Conservation (phyloP, 192 early-diverging fungal genomes). For the Podila minutissima region DNA sequence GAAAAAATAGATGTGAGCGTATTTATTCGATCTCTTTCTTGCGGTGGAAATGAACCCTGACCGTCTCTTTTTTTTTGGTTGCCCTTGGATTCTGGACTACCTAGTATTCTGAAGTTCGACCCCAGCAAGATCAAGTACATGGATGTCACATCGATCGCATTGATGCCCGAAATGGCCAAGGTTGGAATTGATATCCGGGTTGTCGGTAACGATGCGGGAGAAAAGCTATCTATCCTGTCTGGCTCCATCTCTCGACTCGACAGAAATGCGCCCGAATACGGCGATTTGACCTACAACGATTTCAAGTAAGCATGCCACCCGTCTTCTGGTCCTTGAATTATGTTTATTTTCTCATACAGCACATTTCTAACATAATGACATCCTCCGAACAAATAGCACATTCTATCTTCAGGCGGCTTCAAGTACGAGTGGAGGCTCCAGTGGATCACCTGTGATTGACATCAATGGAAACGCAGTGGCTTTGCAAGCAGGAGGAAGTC, state of each 20-base stretch:
- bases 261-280: constrained; percentile 85
- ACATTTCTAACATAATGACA: neutral
- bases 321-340: neutral
- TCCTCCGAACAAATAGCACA: constrained; percentile 15
- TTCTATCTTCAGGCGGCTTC: constrained; percentile 84
- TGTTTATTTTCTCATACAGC: constrained; percentile 46
- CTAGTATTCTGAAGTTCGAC: constrained; percentile 67
- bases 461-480: constrained; percentile 86
- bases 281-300: constrained; percentile 78
- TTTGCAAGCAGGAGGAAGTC: constrained; percentile 79
- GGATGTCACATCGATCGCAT: constrained; percentile 69
- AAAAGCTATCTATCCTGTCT: constrained; percentile 82
- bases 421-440: constrained; percentile 79
- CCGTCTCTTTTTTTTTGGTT: neutral
- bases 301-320: constrained; percentile 55
- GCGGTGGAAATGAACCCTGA: neutral
- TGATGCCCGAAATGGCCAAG: constrained; percentile 75
- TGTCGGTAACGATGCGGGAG: constrained; percentile 84
- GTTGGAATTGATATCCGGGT: constrained; percentile 86
- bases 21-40: neutral
- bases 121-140: constrained; percentile 79
- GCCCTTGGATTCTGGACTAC: neutral
- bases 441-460: constrained; percentile 83
- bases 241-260: constrained; percentile 86
- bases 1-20: no score